Percentiles rank a stretch among this genome's conserved stretches.
Evolutionary conservation across 2,329 filamentous ascomycete species (phyloP).

Genomic region (Daldinia sp.): DNA sequence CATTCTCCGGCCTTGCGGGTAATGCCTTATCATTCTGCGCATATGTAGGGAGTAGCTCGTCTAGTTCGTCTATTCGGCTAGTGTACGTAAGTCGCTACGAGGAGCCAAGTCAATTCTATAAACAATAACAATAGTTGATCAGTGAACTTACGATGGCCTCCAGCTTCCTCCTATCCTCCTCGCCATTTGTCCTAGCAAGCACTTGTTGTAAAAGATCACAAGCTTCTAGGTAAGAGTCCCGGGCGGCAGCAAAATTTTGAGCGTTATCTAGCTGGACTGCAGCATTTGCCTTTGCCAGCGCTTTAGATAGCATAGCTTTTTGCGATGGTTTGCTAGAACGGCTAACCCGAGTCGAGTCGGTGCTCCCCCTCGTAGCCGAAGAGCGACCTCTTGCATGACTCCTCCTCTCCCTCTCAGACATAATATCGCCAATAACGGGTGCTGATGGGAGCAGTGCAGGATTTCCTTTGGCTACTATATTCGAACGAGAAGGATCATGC

Average conservation of each 20-base stretch:
- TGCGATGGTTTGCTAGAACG: constrained; percentile 67
- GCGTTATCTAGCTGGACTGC: constrained; percentile 96
- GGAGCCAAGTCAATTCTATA: constrained; percentile 18
- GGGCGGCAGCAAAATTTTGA: constrained; percentile 90
- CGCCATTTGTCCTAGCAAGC: constrained; percentile 80
- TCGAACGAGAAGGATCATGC: constrained; percentile 39
- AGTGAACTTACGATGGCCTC: constrained; percentile 82
- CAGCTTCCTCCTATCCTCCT: constrained; percentile 88
- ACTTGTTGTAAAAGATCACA: constrained; percentile 89
- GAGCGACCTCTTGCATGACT: constrained; percentile 59
- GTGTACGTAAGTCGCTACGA: constrained; percentile 85
- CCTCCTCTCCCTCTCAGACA: constrained; percentile 50
- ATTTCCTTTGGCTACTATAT: constrained; percentile 36
- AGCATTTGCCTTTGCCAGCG: constrained; percentile 93
- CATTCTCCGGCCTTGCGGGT: constrained; percentile 72
- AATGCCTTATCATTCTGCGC: constrained; percentile 74
- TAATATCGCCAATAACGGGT: constrained; percentile 41
- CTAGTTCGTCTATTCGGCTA: constrained; percentile 85
- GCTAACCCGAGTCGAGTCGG: constrained; percentile 52
- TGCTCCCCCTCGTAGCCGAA: constrained; percentile 54
- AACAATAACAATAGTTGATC: not conserved
- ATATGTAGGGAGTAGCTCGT: constrained; percentile 70
- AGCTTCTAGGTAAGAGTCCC: constrained; percentile 89
- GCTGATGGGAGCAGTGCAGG: constrained; percentile 41
- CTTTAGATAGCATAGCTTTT: constrained; percentile 96